phyloP scores from a whole-genome alignment of 495 filamentous ascomycete genomes.

The Penicillium bovifimosum region DNA sequence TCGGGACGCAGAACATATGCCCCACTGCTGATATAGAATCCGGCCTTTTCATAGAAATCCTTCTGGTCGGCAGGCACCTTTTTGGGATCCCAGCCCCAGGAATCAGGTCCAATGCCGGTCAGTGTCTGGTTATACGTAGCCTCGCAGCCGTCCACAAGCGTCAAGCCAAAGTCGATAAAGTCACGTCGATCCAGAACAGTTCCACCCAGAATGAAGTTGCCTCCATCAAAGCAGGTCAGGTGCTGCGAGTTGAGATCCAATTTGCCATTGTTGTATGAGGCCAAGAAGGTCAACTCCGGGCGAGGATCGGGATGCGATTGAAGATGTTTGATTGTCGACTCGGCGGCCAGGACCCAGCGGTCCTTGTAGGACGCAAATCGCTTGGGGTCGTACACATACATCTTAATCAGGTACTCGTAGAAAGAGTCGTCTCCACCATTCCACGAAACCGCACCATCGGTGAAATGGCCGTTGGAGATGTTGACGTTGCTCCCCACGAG shows the following conservation, averaged over 20 bases:
- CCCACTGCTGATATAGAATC: slow-evolving; percentile 65
- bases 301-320: slow-evolving; percentile 62
- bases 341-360: slow-evolving; percentile 71
- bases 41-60: slow-evolving; percentile 56
- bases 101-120: slow-evolving; percentile 75
- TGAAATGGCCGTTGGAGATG: slow-evolving; percentile 59
- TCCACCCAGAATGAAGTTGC: slow-evolving; percentile 84
- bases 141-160: slow-evolving; percentile 68
- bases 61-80: slow-evolving; percentile 42
- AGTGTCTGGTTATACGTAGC: slow-evolving; percentile 63
- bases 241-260: slow-evolving; percentile 54
- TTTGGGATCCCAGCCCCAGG: slow-evolving; percentile 62
- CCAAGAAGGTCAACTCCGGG: slow-evolving; percentile 71
- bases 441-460: slow-evolving; percentile 68
- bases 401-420: slow-evolving; percentile 94
- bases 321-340: slow-evolving; percentile 69
- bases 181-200: slow-evolving; percentile 56
- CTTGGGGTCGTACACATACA: slow-evolving; percentile 74
- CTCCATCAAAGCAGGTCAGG: slow-evolving; percentile 78
- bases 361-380: slow-evolving; percentile 61
- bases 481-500: slow-evolving; percentile 66
- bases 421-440: slow-evolving; percentile 74
- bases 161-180: slow-evolving; percentile 69
- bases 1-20: slow-evolving; percentile 75
- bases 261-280: slow-evolving; percentile 52